These are phyloP conservation scores for Cocos nucifera DNA, from an alignment of 176 grass and related monocot genomes.

Conservation along the genomic window DNA sequence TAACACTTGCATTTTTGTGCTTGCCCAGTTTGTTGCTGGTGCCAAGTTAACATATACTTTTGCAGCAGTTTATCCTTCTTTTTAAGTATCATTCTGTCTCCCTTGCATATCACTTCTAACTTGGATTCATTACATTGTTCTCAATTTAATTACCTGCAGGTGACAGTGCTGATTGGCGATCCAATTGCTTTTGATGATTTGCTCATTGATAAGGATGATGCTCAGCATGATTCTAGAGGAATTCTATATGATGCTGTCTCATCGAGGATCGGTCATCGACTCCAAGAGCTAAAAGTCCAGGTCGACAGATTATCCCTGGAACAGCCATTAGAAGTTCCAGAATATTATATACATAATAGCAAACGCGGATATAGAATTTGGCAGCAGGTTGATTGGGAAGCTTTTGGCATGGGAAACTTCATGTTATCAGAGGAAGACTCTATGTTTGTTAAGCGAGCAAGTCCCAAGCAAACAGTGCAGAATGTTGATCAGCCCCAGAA, in stretches of 20 bases:
- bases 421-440: conserved; percentile 44
- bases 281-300: conserved; percentile 59
- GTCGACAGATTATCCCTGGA: conserved; percentile 51
- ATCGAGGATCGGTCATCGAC: conserved; percentile 49
- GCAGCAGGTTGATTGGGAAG: conserved; percentile 88
- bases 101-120: background rate
- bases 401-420: conserved; percentile 65
- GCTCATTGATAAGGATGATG: conserved; percentile 32
- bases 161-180: conserved; percentile 87
- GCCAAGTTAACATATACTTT: no score
- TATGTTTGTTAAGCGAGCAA: background rate
- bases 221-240: conserved; percentile 40
- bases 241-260: conserved; percentile 62
- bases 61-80: background rate
- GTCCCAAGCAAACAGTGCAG: conserved; percentile 5
- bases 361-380: conserved; percentile 30
- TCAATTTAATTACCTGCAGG: conserved; percentile 32
- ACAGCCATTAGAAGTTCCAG: conserved; percentile 31
- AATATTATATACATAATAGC: conserved; percentile 1
- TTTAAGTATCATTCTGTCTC: background rate
- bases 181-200: conserved; percentile 82
- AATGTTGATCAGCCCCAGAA: conserved; percentile 1
- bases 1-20: conserved; percentile 1
- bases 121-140: background rate
- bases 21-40: no score